Conservation (phyloP, 768 basidiomycete genomes). For the Rhodotorula babjevae region DNA sequence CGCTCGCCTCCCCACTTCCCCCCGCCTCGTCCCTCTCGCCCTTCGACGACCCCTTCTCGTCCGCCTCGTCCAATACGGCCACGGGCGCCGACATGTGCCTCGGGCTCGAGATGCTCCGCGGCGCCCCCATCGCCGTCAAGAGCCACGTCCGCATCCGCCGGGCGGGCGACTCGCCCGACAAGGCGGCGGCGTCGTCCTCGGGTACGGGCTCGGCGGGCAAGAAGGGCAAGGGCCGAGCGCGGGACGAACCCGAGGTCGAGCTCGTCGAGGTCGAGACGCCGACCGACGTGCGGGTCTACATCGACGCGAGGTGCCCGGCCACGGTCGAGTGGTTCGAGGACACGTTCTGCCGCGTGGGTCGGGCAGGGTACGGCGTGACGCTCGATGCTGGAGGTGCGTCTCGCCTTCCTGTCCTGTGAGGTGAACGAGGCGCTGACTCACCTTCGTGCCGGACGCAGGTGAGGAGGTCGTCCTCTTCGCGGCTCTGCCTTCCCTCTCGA, state of each 20-base stretch:
- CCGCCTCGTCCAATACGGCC: background rate
- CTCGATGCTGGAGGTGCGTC: constrained; percentile 25
- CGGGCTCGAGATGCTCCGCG: constrained; percentile 33
- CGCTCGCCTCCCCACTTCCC: background rate
- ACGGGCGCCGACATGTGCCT: constrained; percentile 37
- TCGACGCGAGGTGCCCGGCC: constrained; percentile 24
- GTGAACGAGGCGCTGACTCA: background rate
- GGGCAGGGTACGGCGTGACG: constrained; percentile 11
- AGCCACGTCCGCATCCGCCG: background rate
- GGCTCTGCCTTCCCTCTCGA: background rate
- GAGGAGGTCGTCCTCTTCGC: constrained; percentile 35
- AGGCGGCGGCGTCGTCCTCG: background rate
- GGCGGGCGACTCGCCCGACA: background rate
- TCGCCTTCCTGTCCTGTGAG: too few species aligned
- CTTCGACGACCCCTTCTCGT: constrained; percentile 39
- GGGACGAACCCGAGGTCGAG: background rate
- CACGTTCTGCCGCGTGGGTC: constrained; percentile 24
- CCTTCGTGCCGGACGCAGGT: background rate
- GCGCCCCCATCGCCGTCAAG: constrained; percentile 10
- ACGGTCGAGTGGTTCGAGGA: constrained; percentile 38
- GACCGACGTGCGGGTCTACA: constrained; percentile 35
- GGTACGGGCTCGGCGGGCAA: too few species aligned
- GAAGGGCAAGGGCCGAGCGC: background rate
- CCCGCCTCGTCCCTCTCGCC: constrained; percentile 13
- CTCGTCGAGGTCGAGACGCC: constrained; percentile 29